phyloP scores from a whole-genome alignment of 306 rosid species.

The Aeschynomene evenia region DNA sequence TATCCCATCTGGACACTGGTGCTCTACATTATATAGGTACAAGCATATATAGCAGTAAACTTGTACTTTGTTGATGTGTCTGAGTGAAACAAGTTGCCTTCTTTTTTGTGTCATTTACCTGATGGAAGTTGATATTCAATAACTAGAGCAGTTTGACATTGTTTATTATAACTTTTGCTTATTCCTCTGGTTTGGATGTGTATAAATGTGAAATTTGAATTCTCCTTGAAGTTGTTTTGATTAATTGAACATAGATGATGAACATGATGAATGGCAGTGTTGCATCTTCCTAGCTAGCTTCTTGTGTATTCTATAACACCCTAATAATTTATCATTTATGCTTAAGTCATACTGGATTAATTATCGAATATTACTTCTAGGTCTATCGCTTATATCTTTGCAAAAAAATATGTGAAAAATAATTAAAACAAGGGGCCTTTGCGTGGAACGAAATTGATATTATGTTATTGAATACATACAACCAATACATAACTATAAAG shows the following conservation, averaged over 20 bases:
- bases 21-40: constrained; percentile 41
- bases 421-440: no score
- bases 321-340: no score
- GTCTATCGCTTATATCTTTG: no score
- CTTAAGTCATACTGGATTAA: no score
- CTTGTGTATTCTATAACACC: neutral
- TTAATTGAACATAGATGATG: constrained; percentile 9
- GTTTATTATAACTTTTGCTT: neutral
- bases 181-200: constrained; percentile 10
- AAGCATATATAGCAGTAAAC: neutral
- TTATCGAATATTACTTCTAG: no score
- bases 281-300: neutral
- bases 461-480: no score
- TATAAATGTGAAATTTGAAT: constrained; percentile 20
- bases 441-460: no score
- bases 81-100: neutral
- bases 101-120: neutral
- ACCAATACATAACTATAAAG: no score
- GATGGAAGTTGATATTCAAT: constrained; percentile 9
- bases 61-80: constrained; percentile 23
- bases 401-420: no score
- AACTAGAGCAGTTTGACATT: neutral
- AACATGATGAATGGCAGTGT: neutral
- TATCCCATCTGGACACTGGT: constrained; percentile 78
- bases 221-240: neutral